Conservation (phyloP, 129 eudicot species). For the Flaveria sonorensis region DNA sequence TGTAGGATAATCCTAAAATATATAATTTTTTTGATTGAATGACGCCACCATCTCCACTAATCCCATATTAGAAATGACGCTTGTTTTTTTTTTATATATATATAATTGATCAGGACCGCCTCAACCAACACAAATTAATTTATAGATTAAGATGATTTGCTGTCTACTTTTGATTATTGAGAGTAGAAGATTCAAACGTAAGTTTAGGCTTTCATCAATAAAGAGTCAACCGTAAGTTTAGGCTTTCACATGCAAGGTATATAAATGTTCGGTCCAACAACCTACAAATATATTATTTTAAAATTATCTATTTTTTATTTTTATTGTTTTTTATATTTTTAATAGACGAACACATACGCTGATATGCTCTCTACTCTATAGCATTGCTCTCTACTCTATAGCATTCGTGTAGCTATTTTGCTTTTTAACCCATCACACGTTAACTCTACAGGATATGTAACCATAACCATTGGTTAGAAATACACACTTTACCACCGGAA, state of each 20-base stretch:
- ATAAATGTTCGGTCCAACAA: constrained; percentile 18
- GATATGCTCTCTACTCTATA: too few relatives aligned
- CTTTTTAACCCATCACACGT: too few relatives aligned
- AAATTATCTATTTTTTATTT: too few relatives aligned
- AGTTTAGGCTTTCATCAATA: constrained; percentile 20
- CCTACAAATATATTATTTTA: not conserved
- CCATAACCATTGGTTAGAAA: too few relatives aligned
- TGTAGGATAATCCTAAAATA: too few relatives aligned
- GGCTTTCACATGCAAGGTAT: constrained; percentile 26
- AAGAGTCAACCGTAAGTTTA: constrained; percentile 28
- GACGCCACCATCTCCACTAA: constrained; percentile 28
- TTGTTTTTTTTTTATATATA: not conserved
- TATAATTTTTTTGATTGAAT: not conserved
- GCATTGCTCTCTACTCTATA: too few relatives aligned
- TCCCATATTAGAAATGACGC: constrained; percentile 5
- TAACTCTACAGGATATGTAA: too few relatives aligned
- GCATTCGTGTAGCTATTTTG: too few relatives aligned
- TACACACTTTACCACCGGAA: too few relatives aligned
- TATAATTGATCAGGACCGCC: constrained; percentile 27
- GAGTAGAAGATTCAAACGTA: constrained; percentile 29
- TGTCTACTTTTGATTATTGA: constrained; percentile 23
- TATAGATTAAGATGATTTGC: constrained; percentile 29
- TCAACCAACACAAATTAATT: constrained; percentile 28
- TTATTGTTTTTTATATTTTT: too few relatives aligned
- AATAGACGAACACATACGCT: too few relatives aligned